These are phyloP conservation scores for Lentinus tigrinus DNA, from an alignment of 768 basidiomycete genomes.

Conservation along the genomic window DNA sequence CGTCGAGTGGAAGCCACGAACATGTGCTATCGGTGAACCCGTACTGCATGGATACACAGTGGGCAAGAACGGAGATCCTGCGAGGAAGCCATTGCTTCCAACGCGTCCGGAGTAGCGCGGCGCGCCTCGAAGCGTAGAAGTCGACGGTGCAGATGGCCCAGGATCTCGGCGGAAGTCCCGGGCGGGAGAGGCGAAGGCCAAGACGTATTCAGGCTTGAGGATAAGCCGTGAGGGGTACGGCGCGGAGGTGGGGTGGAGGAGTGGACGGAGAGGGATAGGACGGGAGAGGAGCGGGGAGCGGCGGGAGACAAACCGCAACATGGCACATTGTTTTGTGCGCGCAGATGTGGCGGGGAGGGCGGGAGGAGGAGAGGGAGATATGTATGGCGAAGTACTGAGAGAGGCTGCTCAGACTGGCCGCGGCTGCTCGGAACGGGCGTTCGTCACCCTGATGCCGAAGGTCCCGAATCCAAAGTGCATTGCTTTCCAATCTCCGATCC, in stretches of 20 bases:
- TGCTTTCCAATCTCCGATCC: neutral
- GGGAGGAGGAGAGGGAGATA: neutral
- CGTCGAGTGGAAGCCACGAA: constrained; percentile 43
- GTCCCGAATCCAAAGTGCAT: neutral
- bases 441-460: constrained; percentile 7
- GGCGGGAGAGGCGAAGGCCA: neutral
- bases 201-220: neutral
- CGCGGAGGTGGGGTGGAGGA: neutral
- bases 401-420: neutral
- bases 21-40: neutral
- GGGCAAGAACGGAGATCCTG: neutral
- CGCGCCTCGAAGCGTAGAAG: neutral
- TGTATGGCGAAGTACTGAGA: neutral
- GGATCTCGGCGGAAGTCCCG: too few relatives aligned
- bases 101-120: neutral
- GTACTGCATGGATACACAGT: neutral
- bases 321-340: constrained; percentile 42
- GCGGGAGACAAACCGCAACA: constrained; percentile 48
- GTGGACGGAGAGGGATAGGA: neutral
- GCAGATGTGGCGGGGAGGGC: neutral
- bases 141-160: neutral
- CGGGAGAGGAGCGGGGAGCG: constrained; percentile 17
- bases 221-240: constrained; percentile 9
- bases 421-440: neutral
- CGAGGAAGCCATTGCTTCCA: neutral